A percentile compares a stretch with the other conserved stretches of the same genome.
Evolutionary conservation across 176 grass and related monocot species (phyloP).

Genomic region (Musa itinerans): DNA sequence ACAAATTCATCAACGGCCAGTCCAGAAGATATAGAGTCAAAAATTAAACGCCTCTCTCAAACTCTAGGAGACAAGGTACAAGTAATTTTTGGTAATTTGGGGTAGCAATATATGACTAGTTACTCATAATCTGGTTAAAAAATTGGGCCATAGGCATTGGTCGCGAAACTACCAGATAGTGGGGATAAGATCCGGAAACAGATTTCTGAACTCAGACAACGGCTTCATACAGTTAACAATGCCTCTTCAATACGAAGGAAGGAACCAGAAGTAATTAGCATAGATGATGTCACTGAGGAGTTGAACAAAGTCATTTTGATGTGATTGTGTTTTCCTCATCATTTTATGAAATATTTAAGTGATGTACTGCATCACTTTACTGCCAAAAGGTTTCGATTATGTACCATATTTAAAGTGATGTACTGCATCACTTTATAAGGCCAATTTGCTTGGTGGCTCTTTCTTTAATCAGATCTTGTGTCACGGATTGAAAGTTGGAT

Average conservation of each 20-base stretch:
- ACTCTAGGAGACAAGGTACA: conserved; percentile 46
- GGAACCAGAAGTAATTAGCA: neutral
- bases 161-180: neutral
- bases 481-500: no score
- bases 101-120: no score
- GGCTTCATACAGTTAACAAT: neutral
- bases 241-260: neutral
- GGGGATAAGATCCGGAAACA: conserved; percentile 8
- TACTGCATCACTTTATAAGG: neutral
- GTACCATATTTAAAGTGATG: neutral
- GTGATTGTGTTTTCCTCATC: neutral
- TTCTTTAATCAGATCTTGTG: no score
- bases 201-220: conserved; percentile 3
- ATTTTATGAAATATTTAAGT: neutral
- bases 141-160: conserved; percentile 3
- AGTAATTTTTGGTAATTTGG: neutral
- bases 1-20: conserved; percentile 25
- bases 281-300: neutral
- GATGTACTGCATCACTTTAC: neutral
- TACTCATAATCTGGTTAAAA: neutral
- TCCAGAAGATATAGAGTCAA: conserved; percentile 46
- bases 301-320: neutral
- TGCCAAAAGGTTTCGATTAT: neutral
- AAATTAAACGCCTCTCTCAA: conserved; percentile 50
- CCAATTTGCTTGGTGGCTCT: no score